phyloP scores from a whole-genome alignment of 305 asterid species.

The Galium porrigens region DNA sequence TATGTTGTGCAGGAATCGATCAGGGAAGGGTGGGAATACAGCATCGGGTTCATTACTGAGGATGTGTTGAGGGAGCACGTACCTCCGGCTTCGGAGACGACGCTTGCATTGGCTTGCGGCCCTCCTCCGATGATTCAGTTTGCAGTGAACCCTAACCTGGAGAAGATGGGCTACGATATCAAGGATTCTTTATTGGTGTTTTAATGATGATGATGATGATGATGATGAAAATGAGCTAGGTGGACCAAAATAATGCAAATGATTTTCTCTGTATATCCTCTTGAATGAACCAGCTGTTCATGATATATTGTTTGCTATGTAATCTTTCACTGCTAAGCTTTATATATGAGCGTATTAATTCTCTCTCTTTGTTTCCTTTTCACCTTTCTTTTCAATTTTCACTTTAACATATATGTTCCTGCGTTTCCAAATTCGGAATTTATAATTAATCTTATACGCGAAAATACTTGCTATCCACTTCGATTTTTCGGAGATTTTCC shows the following conservation, averaged over 20 bases:
- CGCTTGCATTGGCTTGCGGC: slow-evolving; percentile 77
- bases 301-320: not conserved
- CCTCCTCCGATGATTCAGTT: slow-evolving; percentile 91
- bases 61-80: slow-evolving; percentile 47
- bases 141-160: slow-evolving; percentile 76
- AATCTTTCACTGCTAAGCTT: not conserved
- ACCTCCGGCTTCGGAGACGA: slow-evolving; percentile 33
- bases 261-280: slow-evolving; percentile 2
- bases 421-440: not conserved
- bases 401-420: too few relatives aligned
- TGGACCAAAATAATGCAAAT: not conserved
- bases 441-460: too few relatives aligned
- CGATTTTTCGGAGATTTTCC: too few relatives aligned
- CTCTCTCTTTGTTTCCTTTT: not conserved
- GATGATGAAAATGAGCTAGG: not conserved
- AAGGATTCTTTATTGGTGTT: slow-evolving; percentile 58
- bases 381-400: not conserved
- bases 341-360: not conserved
- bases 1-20: slow-evolving; percentile 51
- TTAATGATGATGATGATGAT: slow-evolving; percentile 13
- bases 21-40: slow-evolving; percentile 49
- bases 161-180: slow-evolving; percentile 69
- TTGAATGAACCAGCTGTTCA: not conserved
- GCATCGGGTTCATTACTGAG: slow-evolving; percentile 51
- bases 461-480: too few relatives aligned